phyloP scores from a whole-genome alignment of 1,284 basidiomycete species.

The Boletus semigastroideus region DNA sequence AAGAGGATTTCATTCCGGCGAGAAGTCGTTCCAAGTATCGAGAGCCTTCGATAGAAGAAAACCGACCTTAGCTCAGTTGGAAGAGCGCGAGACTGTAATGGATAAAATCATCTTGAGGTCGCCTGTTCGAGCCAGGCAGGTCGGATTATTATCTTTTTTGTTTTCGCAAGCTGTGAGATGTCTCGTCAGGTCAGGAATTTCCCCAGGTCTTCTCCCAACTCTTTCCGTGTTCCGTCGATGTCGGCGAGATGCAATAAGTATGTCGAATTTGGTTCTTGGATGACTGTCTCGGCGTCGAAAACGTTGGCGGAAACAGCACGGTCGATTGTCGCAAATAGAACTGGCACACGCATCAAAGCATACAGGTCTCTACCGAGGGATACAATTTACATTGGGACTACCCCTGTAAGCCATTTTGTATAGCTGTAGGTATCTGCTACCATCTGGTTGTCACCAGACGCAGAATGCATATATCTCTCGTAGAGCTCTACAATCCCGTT shows the following conservation, averaged over 20 bases:
- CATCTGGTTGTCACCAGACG: constrained; percentile 6
- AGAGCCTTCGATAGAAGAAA: fast-evolving
- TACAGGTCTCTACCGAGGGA: too few relatives aligned
- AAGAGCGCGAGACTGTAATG: constrained; percentile 40
- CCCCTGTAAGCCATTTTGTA: constrained; percentile 23
- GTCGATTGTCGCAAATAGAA: too few relatives aligned
- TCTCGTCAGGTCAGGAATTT: too few relatives aligned
- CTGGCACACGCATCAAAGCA: too few relatives aligned
- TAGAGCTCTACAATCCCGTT: constrained; percentile 22
- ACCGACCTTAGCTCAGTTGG: constrained; percentile 40
- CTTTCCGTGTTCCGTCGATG: too few relatives aligned
- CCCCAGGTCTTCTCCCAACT: too few relatives aligned
- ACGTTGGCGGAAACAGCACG: too few relatives aligned
- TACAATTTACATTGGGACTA: constrained; percentile 1
- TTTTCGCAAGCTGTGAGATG: too few relatives aligned
- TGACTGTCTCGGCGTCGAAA: too few relatives aligned
- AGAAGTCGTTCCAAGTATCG: neutral
- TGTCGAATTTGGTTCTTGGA: too few relatives aligned
- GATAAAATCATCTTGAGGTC: constrained; percentile 46
- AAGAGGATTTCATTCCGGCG: neutral
- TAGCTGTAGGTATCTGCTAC: constrained; percentile 20
- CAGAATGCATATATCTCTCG: constrained; percentile 22
- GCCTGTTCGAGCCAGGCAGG: constrained; percentile 60
- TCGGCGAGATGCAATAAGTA: too few relatives aligned
- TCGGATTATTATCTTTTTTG: constrained; percentile 36